A percentile compares a stretch with the other conserved stretches of the same genome.
phyloP scores from a whole-genome alignment of 2,329 filamentous ascomycete species.

The Spiromastix sp. region DNA sequence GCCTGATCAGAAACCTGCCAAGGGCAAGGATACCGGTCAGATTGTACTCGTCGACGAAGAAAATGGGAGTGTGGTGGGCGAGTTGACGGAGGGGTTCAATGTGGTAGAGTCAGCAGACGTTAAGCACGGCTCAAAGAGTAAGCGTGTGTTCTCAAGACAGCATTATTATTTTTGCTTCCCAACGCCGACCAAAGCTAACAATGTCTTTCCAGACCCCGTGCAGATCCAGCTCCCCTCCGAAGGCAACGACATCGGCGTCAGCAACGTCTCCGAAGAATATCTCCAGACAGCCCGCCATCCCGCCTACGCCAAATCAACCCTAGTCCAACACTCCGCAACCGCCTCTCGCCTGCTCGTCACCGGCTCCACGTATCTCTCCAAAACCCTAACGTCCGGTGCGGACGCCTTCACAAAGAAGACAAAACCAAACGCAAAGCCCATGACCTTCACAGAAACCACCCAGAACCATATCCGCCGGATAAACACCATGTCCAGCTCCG shows the following conservation, averaged over 20 bases:
- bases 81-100: constrained; percentile 72
- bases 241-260: constrained; percentile 37
- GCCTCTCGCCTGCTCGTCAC: constrained; percentile 91
- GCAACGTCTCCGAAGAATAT: constrained; percentile 47
- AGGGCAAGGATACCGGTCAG: constrained; percentile 49
- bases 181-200: neutral
- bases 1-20: constrained; percentile 14
- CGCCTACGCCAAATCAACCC: constrained; percentile 75
- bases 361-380: constrained; percentile 67
- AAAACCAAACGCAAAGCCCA: constrained; percentile 65
- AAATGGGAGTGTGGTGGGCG: constrained; percentile 88
- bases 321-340: constrained; percentile 77
- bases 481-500: constrained; percentile 71
- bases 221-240: constrained; percentile 38
- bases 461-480: constrained; percentile 81
- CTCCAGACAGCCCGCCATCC: constrained; percentile 72
- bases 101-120: constrained; percentile 67
- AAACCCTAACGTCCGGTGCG: constrained; percentile 65
- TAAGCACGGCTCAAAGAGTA: constrained; percentile 84
- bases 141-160: constrained; percentile 22
- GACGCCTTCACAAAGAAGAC: constrained; percentile 71
- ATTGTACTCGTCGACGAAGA: constrained; percentile 94
- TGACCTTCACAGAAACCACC: constrained; percentile 78
- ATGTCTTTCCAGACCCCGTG: constrained; percentile 33
- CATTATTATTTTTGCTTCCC: neutral